Base-by-base conservation (phyloP, 2,329 filamentous ascomycete genomes). In the Colletotrichum spinosum region DNA sequence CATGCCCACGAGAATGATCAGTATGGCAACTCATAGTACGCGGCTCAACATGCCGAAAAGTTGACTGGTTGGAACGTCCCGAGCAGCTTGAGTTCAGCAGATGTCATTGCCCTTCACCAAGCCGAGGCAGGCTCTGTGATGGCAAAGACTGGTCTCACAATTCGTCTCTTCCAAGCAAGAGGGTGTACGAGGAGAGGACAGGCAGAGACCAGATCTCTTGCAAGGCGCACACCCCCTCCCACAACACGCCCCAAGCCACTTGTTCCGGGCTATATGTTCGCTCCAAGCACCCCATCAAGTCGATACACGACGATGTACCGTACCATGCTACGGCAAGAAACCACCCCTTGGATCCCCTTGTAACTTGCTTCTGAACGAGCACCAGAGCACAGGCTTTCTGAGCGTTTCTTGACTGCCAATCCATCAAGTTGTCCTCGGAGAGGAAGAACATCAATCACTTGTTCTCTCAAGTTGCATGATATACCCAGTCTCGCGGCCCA, bases 401-500 rank as follows among this genome's bases (percentile, higher is more conserved):
- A 60, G 64, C 64, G 64, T 67, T 67, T 67, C 54, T 37, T 65
- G 50, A 42, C 53, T 53, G 64, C 55, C 48, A 65, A 55, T 58
- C 55, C 50, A 57, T 15, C 25, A 25, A 25, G 25, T 25, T 44
- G 38, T 45, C 39, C 52, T 25, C 4, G 25, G 25, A 25, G 25
- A 63, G 52, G 56, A 51, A 38, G 60, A 65, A 60, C 54, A 67
- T 60, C 60, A 65, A 65, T 67, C 54, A 65, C 60, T 58, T 48
- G 41, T 53, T 51, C 49, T 25, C 4, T 66, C 65, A 69, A 65
- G 70, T 67, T 67, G 68, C 68, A 70, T 69, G 67, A 68, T 66
- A 69, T 68, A 69, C 50, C 53, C 56, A 66, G 66, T 53, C 65
- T 60, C 59, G 60, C 60, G 54, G 67, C 65, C 61, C 65, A 65